These are phyloP conservation scores for Pseudogymnoascus sp. DNA, from an alignment of 2,329 filamentous ascomycete species.

Conservation along the genomic window DNA sequence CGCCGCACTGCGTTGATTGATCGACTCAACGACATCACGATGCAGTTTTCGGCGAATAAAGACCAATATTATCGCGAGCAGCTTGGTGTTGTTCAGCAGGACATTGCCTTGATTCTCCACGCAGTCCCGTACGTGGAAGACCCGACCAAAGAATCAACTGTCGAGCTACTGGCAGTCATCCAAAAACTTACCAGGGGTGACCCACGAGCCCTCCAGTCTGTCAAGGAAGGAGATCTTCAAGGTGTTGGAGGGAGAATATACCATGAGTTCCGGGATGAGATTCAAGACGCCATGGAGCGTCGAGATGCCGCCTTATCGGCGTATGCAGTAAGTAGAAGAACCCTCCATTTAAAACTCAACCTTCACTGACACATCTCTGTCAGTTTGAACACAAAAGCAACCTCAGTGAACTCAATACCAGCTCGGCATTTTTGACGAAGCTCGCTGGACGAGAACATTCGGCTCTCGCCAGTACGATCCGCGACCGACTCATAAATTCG, in stretches of 20 bases:
- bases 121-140: constrained; percentile 71
- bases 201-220: constrained; percentile 20
- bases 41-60: constrained; percentile 70
- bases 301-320: constrained; percentile 75
- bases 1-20: constrained; percentile 76
- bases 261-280: constrained; percentile 71
- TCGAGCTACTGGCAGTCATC: constrained; percentile 31
- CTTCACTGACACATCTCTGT: constrained; percentile 16
- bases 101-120: constrained; percentile 76
- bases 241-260: constrained; percentile 74
- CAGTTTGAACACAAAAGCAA: constrained; percentile 58
- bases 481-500: constrained; percentile 58
- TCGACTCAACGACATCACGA: constrained; percentile 64
- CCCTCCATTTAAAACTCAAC: constrained; percentile 6
- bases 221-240: constrained; percentile 29
- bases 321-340: constrained; percentile 57
- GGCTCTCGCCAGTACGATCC: constrained; percentile 50
- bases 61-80: constrained; percentile 83
- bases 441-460: constrained; percentile 54
- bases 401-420: constrained; percentile 49
- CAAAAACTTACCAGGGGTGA: constrained; percentile 29
- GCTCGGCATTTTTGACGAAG: constrained; percentile 52
- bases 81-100: constrained; percentile 82
- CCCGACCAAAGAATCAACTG: constrained; percentile 49
- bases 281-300: constrained; percentile 82